A percentile compares a stretch with the other conserved stretches of the same genome.
Evolutionary conservation across 495 filamentous ascomycete species (phyloP).

Genomic region (Cetradonia linearis): DNA sequence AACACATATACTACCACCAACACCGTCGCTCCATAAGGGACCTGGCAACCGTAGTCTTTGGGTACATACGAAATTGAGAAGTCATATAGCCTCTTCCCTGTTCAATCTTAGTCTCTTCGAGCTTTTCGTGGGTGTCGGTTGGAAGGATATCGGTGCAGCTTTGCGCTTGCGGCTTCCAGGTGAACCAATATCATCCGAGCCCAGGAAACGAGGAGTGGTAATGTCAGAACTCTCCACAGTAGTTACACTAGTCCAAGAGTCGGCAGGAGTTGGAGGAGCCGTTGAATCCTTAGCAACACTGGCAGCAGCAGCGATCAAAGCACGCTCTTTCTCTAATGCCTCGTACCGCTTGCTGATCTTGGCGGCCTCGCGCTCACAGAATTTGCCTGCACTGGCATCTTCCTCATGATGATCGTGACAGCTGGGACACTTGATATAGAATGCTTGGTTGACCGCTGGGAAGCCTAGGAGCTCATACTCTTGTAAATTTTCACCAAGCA

Average conservation of each 20-base stretch:
- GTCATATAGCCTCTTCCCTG: not conserved
- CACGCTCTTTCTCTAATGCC: slow-evolving; percentile 18
- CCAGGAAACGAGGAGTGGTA: slow-evolving; percentile 26
- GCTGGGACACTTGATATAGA: slow-evolving; percentile 40
- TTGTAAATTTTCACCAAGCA: slow-evolving; percentile 41
- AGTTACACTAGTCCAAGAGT: slow-evolving; percentile 33
- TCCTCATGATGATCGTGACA: slow-evolving; percentile 34
- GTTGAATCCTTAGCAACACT: slow-evolving; percentile 2
- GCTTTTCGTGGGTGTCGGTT: not conserved
- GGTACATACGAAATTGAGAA: not conserved
- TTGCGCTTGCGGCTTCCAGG: slow-evolving; percentile 18
- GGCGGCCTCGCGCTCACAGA: slow-evolving; percentile 18
- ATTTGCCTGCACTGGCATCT: slow-evolving; percentile 25
- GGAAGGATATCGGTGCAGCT: slow-evolving; percentile 14
- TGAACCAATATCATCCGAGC: slow-evolving; percentile 14
- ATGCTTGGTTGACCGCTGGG: slow-evolving; percentile 34
- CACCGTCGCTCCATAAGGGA: not conserved
- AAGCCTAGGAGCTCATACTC: slow-evolving; percentile 45
- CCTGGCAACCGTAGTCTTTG: no score
- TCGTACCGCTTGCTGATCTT: slow-evolving; percentile 25
- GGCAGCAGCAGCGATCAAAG: slow-evolving; percentile 14
- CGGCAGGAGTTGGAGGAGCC: slow-evolving; percentile 22
- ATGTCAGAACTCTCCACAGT: slow-evolving; percentile 31
- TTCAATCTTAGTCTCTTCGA: not conserved
- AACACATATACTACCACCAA: not conserved